A percentile compares a stretch with the other conserved stretches of the same genome.
Conservation (phyloP, 1,139 yeast species). For the Meyerozyma athensensis region DNA sequence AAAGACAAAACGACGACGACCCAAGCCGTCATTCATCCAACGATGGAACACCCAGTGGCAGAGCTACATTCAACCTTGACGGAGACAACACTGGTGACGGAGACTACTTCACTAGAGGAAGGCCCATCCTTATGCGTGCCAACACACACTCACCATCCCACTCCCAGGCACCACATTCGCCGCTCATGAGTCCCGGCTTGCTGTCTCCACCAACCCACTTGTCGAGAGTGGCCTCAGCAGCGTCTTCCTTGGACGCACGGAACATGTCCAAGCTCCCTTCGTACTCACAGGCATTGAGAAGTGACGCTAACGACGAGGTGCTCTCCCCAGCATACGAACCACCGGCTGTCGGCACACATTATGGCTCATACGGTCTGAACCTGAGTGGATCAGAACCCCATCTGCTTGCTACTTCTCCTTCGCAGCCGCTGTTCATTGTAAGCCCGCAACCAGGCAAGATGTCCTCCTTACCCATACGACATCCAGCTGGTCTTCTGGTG, state of each 20-base stretch:
- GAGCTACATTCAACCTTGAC: slow-evolving; percentile 44
- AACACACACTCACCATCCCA: slow-evolving; percentile 10
- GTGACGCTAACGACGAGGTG: slow-evolving; percentile 42
- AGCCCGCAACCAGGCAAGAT: not conserved
- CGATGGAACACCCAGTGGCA: slow-evolving; percentile 12
- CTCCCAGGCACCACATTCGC: slow-evolving; percentile 10
- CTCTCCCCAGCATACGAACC: slow-evolving; percentile 63
- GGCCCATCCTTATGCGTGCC: slow-evolving; percentile 9
- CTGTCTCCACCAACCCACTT: slow-evolving; percentile 52
- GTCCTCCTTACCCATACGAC: slow-evolving; percentile 7
- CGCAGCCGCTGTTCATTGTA: slow-evolving; percentile 8
- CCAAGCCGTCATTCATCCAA: slow-evolving; percentile 9
- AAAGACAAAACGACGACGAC: slow-evolving; percentile 34
- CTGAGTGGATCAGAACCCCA: not conserved
- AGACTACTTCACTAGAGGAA: slow-evolving; percentile 17
- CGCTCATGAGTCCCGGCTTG: slow-evolving; percentile 28
- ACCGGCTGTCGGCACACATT: slow-evolving; percentile 42
- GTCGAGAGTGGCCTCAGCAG: slow-evolving; percentile 54
- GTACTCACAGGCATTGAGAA: slow-evolving; percentile 67
- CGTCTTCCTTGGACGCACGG: slow-evolving; percentile 13
- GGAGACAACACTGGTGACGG: slow-evolving; percentile 21
- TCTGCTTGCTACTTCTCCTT: not conserved
- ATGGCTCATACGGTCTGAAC: not conserved
- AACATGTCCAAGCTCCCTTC: slow-evolving; percentile 71
- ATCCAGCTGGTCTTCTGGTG: slow-evolving; percentile 9